Conservation (phyloP, 305 asterid genomes). For the Ruellia speciosa region DNA sequence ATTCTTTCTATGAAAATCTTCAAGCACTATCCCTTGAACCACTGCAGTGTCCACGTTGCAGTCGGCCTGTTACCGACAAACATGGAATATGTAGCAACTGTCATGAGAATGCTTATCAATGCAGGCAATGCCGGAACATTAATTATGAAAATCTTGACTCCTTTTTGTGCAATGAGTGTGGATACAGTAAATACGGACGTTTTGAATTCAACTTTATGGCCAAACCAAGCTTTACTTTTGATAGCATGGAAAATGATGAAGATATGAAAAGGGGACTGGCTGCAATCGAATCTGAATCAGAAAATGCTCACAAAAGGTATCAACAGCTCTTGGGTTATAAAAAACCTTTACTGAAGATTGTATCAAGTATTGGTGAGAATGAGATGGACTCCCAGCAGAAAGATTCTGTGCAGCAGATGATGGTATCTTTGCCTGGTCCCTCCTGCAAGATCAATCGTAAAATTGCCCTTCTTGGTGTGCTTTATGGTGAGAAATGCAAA, state of each 20-base stretch:
- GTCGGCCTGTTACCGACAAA: conserved; percentile 94
- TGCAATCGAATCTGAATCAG: conserved; percentile 96
- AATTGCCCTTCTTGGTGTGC: conserved; percentile 98
- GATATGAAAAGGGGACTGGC: conserved; percentile 96
- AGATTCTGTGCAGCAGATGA: conserved; percentile 99
- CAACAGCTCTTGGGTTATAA: conserved; percentile 99
- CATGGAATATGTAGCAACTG: conserved; percentile 96
- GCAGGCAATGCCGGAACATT: conserved; percentile 98
- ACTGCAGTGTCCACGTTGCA: conserved; percentile 97
- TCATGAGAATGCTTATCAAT: conserved; percentile 98
- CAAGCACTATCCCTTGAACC: conserved; percentile 99
- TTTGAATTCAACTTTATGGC: conserved; percentile 98
- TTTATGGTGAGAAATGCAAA: conserved; percentile 98
- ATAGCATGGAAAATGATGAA: conserved; percentile 97
- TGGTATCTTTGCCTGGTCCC: conserved; percentile 98
- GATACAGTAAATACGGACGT: conserved; percentile 98
- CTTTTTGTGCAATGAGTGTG: conserved; percentile 96
- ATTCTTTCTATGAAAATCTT: conserved; percentile 94
- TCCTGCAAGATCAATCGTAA: conserved; percentile 98
- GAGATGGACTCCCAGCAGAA: conserved; percentile 99
- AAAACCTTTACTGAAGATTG: conserved; percentile 93
- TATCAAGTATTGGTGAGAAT: conserved; percentile 95
- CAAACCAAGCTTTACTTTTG: conserved; percentile 95
- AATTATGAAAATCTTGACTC: conserved; percentile 98
- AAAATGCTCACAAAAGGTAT: conserved; percentile 94